Base-by-base conservation (phyloP, 2,329 filamentous ascomycete genomes). In the Epichloe baconii region DNA sequence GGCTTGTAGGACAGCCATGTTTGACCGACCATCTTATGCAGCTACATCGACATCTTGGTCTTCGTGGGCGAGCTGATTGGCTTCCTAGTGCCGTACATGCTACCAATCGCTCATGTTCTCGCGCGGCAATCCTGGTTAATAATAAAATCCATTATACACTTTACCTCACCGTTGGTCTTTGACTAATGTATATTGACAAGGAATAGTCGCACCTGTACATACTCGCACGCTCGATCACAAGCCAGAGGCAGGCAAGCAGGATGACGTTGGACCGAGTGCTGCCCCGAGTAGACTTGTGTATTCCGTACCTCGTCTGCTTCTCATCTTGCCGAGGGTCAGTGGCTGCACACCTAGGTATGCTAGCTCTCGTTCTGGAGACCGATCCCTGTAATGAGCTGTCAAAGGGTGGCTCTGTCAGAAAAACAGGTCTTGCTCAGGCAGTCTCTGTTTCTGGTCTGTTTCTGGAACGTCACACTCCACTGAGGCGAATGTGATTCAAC, bases 401-500 rank as follows among this genome's bases (percentile, higher is more conserved):
- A 26, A 26, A 26, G 26, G 7, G 26, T 26, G 26, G 26, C 26
- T 26, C 26, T 26, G 26, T 26, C 2, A 8, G 7, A 26, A 26
- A 26, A 26, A 26, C 26, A 26, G 26, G 26, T 26, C 26, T 26
- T 26, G 26, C 26, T 26, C 23, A 26, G 23, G 23, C 23, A 26
- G 40, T 26, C 23, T 19, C 19, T 19, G 19, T 19, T 19, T 19
- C 19, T 19, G 19, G 44, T 17, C 23, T 43, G 5, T 8, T 44
- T 51, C 44, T 51, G 49, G 44, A 46, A 43, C 38, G 38, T 51
- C 21, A 34, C 36, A 42, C 49, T 43, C 49, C 49, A 51, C 49
- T 42, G n/a, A 31, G 34, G 10, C 8, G 5, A 6, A 36, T 19
- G 8, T 17, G 36, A 31, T 36, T 40, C 43, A 40, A 47, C 21